Base-by-base conservation (phyloP, 371 early-diverging fungal genomes). In the Encephalitozoon intestinalis region DNA sequence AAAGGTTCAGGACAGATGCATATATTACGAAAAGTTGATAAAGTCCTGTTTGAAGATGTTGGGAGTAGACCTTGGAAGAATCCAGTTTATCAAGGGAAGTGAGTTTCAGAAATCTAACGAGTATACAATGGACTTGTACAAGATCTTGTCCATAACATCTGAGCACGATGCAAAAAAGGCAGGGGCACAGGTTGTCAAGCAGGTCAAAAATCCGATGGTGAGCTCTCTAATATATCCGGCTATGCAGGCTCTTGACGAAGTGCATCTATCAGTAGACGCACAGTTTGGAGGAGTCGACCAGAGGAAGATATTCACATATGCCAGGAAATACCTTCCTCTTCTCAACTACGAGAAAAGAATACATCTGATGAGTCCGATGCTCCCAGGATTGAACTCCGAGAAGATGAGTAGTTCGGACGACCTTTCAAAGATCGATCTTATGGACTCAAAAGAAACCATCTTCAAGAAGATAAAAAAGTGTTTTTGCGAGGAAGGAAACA, bases 281-380 rank as follows among this genome's bases (percentile, higher is more conserved):
- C 97, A 99, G 87, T 97, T 99, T 86, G 99, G 99, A 63, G 99
- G 99, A 75, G 91, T 94, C 9, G 99, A 99, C 85, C 99, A 99
- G 87, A 91, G 99, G 84, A 99, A 99, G 89, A 99, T 99, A 81
- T 99, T 99, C 82, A 90, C 91, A 1, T 90, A 92, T 86, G 96
- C 99, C 43, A 94, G 92, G 84, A 94, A 94, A 85, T 92, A 92
- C 87, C 81, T 99, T 79, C 97, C 97, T 28, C 86, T 86, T 44
- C 86, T 99, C 34, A 97, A 96, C 44, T 99, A 95, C 88, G 89
- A 91, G 85, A 97, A 96, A 87, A 90, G 99, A 65, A 87, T 92
- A 21, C 97, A 99, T 81, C 87, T 99, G 80, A 99, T 99, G 99
- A 99, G 96, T 87, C 88, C 90, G n/a, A 99, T 99, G 97, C 92